Evolutionary conservation across 495 filamentous ascomycete species (phyloP).

Genomic region (Copromyces sp.): DNA sequence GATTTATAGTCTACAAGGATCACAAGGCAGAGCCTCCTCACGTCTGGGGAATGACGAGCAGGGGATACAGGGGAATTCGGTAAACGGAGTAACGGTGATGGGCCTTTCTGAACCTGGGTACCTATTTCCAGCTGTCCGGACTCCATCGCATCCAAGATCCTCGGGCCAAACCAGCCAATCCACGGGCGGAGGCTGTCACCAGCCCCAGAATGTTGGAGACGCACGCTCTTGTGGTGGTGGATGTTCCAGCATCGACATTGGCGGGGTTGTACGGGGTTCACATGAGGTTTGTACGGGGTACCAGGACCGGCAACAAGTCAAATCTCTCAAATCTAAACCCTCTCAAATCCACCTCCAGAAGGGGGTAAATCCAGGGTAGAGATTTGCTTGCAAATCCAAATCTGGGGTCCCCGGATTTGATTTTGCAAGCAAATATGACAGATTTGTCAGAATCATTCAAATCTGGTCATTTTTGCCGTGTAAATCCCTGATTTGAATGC

Average conservation of each 20-base stretch:
- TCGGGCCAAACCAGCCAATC: slow-evolving; percentile 4
- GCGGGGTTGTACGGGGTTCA: background rate
- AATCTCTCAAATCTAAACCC: no score
- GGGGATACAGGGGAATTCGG: background rate
- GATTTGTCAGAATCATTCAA: no score
- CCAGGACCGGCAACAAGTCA: no score
- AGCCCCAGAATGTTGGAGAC: background rate
- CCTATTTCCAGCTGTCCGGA: slow-evolving; percentile 8
- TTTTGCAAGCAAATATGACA: no score
- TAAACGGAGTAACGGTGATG: background rate
- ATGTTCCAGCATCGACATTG: background rate
- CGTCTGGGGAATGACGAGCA: background rate
- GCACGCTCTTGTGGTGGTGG: background rate
- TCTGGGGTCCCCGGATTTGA: no score
- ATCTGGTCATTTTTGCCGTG: no score
- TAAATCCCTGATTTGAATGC: no score
- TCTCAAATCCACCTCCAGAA: no score
- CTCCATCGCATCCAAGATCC: slow-evolving; percentile 7
- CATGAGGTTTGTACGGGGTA: background rate
- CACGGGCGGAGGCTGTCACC: background rate
- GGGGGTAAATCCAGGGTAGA: no score
- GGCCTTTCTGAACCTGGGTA: background rate
- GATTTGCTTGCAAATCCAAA: no score
- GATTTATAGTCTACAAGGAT: background rate
- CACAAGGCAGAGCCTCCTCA: slow-evolving; percentile 1